These are phyloP conservation scores for Volvox africanus DNA, from an alignment of 139 green algal species.

Conservation along the genomic window DNA sequence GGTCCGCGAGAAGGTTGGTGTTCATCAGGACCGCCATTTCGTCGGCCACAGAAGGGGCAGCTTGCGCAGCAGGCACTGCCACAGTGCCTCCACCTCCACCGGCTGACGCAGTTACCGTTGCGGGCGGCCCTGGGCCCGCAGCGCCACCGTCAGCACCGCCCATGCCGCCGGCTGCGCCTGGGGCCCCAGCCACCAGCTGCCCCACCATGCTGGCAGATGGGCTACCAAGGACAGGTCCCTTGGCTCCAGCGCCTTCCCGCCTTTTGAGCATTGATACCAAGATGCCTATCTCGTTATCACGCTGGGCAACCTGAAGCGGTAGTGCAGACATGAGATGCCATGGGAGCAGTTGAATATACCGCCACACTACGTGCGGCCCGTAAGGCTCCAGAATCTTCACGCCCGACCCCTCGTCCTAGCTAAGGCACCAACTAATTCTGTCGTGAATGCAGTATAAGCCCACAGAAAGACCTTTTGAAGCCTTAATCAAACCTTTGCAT, in stretches of 20 bases:
- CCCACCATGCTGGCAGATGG: conserved; percentile 7
- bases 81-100: background rate
- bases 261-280: conserved; percentile 84
- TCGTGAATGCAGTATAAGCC: too few relatives aligned
- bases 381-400: too few relatives aligned
- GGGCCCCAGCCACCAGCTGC: background rate
- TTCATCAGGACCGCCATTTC: conserved; percentile 69
- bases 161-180: background rate
- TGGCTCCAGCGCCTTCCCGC: conserved; percentile 27
- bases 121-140: background rate
- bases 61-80: background rate
- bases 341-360: too few relatives aligned
- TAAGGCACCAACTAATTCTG: too few relatives aligned
- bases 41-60: background rate
- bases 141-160: background rate
- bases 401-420: too few relatives aligned
- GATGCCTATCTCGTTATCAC: conserved; percentile 90
- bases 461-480: too few relatives aligned
- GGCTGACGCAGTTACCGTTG: background rate
- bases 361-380: too few relatives aligned
- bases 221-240: background rate
- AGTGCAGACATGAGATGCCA: too few relatives aligned
- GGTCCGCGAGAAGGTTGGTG: conserved; percentile 72
- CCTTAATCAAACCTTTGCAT: too few relatives aligned
- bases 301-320: conserved; percentile 69